Percentiles rank a stretch among this genome's conserved stretches.
Conservation (phyloP, 495 filamentous ascomycete genomes). For the Sphaerosporella brunnea region DNA sequence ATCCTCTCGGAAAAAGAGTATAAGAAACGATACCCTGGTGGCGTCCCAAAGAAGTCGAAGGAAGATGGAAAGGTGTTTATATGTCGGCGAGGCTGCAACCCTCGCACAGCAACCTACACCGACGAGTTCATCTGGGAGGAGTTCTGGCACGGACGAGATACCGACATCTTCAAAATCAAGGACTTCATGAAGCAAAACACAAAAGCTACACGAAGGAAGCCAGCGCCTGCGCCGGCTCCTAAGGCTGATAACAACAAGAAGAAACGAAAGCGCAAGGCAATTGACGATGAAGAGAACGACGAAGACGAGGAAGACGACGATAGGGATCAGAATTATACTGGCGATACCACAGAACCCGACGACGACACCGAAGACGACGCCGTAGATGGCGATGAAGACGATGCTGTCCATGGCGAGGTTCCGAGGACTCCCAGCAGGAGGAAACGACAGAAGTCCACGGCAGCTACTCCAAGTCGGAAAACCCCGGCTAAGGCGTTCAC, state of each 20-base stretch:
- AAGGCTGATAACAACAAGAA: slow-evolving; percentile 30
- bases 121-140: slow-evolving; percentile 87
- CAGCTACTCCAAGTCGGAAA: slow-evolving; percentile 40
- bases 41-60: slow-evolving; percentile 52
- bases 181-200: slow-evolving; percentile 50
- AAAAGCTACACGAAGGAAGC: slow-evolving; percentile 47
- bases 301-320: slow-evolving; percentile 28
- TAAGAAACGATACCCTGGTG: slow-evolving; percentile 49
- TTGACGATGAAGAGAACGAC: slow-evolving; percentile 33
- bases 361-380: slow-evolving; percentile 25
- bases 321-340: slow-evolving; percentile 8
- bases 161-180: slow-evolving; percentile 44
- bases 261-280: slow-evolving; percentile 22
- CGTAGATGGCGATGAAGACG: slow-evolving; percentile 27
- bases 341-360: too few species aligned
- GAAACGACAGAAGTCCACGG: slow-evolving; percentile 22
- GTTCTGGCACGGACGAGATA: slow-evolving; percentile 44
- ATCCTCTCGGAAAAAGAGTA: slow-evolving; percentile 59
- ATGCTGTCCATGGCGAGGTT: slow-evolving; percentile 31
- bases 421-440: slow-evolving; percentile 29
- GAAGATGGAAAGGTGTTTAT: slow-evolving; percentile 81
- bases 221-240: slow-evolving; percentile 31
- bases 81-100: slow-evolving; percentile 76
- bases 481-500: slow-evolving; percentile 32
- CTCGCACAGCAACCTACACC: slow-evolving; percentile 74